phyloP scores from a whole-genome alignment of 345 rosid species.

The Dovyalis caffra region DNA sequence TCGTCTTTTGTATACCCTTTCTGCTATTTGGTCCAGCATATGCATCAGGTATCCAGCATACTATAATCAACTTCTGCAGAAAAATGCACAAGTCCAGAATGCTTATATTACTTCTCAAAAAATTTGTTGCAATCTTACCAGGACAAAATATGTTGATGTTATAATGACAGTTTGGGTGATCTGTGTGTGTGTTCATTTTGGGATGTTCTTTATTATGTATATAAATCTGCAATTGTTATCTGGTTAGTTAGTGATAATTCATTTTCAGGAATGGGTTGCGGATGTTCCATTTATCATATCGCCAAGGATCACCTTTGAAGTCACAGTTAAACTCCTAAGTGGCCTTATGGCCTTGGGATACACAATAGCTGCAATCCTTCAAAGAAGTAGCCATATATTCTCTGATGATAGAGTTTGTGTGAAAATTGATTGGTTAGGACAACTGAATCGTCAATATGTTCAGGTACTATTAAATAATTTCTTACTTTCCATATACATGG shows the following conservation, averaged over 20 bases:
- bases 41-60: neutral
- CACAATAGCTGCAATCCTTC: slow-evolving; percentile 92
- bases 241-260: slow-evolving; percentile 9
- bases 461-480: slow-evolving; percentile 52
- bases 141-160: neutral
- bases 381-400: slow-evolving; percentile 90
- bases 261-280: slow-evolving; percentile 86
- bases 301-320: slow-evolving; percentile 98
- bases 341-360: slow-evolving; percentile 99
- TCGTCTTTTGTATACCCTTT: neutral
- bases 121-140: neutral
- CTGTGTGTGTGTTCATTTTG: neutral
- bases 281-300: slow-evolving; percentile 98
- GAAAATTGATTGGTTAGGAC: slow-evolving; percentile 96
- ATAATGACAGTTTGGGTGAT: neutral
- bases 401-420: slow-evolving; percentile 71
- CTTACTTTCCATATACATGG: neutral
- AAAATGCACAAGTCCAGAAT: neutral
- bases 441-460: slow-evolving; percentile 77
- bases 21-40: neutral
- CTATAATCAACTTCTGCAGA: neutral
- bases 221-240: neutral
- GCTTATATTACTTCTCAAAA: neutral
- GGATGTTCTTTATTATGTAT: neutral
- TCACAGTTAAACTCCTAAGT: slow-evolving; percentile 96